Evolutionary conservation across 148 eudicot genomes (phyloP).

Genomic region (Fagopyrum tataricum): DNA sequence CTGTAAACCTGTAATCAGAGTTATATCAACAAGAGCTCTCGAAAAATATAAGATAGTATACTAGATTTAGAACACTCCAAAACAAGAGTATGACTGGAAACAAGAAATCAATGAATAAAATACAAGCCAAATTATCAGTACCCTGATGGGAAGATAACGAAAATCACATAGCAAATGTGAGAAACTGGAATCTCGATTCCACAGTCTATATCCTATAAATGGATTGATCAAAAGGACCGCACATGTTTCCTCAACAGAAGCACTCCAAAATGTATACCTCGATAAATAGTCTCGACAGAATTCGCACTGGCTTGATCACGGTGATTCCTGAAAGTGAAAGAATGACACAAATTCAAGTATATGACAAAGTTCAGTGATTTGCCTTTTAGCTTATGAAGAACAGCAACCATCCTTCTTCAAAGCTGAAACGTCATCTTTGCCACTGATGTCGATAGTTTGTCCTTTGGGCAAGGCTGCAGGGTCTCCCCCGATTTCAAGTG

Average conservation of each 20-base stretch:
- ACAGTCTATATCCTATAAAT: neutral
- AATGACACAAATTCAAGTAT: neutral
- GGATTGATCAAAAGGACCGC: neutral
- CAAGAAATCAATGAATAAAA: slow-evolving; percentile 10
- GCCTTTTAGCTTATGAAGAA: slow-evolving; percentile 21
- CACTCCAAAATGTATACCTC: neutral
- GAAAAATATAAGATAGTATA: neutral
- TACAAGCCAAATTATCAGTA: neutral
- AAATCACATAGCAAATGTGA: slow-evolving; percentile 2
- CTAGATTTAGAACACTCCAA: slow-evolving; percentile 8
- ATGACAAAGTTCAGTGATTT: neutral
- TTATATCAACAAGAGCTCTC: neutral
- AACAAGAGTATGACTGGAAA: neutral
- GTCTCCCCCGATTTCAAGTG: slow-evolving; percentile 31
- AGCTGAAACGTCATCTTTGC: slow-evolving; percentile 36
- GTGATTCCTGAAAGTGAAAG: neutral
- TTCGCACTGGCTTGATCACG: neutral
- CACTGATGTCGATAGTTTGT: slow-evolving; percentile 26
- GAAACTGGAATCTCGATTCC: neutral
- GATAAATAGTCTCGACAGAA: neutral
- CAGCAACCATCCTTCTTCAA: slow-evolving; percentile 35
- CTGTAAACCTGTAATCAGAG: slow-evolving; percentile 4
- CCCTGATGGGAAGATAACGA: neutral
- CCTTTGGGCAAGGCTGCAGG: slow-evolving; percentile 32
- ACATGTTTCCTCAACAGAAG: neutral